Evolutionary conservation across 2,329 filamentous ascomycete species (phyloP).

Genomic region (Leptosphaerulina australis): DNA sequence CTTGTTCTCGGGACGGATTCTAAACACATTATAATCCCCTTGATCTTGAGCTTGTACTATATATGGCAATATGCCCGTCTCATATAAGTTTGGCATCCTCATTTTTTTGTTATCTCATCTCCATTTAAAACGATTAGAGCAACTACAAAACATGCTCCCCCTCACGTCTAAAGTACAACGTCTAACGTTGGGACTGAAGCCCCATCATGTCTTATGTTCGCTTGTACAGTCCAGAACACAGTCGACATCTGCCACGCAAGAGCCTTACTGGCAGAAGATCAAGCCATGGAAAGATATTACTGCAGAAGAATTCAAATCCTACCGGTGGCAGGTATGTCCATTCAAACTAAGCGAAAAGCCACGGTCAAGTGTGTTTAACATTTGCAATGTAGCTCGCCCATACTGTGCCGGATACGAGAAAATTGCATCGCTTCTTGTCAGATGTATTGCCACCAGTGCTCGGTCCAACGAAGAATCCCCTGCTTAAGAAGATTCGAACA

Average conservation of each 20-base stretch:
- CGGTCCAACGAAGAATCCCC: slow-evolving; percentile 43
- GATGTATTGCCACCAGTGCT: slow-evolving; percentile 58
- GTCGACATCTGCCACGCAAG: slow-evolving; percentile 21
- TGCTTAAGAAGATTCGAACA: slow-evolving; percentile 50
- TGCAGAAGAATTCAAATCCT: slow-evolving; percentile 58
- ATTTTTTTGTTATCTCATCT: not conserved
- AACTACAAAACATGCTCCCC: slow-evolving; percentile 10
- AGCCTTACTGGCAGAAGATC: slow-evolving; percentile 59
- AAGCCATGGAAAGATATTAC: slow-evolving; percentile 58
- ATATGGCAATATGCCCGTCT: not conserved
- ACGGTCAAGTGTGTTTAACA: slow-evolving; percentile 3
- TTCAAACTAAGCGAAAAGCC: no score
- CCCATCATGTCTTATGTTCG: not conserved
- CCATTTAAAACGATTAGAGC: not conserved
- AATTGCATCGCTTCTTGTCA: slow-evolving; percentile 58
- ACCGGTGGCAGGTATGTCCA: slow-evolving; percentile 61
- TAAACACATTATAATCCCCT: slow-evolving; percentile 2
- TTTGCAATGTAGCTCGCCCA: slow-evolving; percentile 53
- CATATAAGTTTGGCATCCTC: not conserved
- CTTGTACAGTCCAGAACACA: slow-evolving; percentile 12
- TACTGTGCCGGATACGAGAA: slow-evolving; percentile 56
- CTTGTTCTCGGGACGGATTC: not conserved
- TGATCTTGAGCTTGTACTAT: not conserved
- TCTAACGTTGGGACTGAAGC: not conserved
- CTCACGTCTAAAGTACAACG: not conserved